Evolutionary conservation across 169 alveolate species (phyloP).

Genomic region (Amoebophrya sp.): DNA sequence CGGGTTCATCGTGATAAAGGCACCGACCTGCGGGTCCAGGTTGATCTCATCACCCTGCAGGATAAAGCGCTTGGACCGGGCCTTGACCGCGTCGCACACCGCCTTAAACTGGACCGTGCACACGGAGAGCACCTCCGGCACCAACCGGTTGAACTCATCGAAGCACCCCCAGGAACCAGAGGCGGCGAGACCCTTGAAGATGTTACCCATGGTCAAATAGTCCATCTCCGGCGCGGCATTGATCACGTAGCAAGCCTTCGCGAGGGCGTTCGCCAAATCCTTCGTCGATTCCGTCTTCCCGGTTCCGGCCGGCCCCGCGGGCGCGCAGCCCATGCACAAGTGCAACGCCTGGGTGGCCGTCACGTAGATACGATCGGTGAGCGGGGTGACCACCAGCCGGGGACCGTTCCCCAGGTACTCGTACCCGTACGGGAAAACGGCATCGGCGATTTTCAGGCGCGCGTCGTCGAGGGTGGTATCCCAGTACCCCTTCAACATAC

Average conservation of each 20-base stretch:
- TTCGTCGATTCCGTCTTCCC: conserved; percentile 94
- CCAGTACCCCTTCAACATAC: conserved; percentile 89
- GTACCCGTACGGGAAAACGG: conserved; percentile 84
- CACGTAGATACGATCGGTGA: conserved; percentile 92
- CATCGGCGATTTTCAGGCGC: conserved; percentile 81
- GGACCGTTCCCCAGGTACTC: conserved; percentile 94
- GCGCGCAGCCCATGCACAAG: conserved; percentile 94
- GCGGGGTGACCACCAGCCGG: conserved; percentile 91
- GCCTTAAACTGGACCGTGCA: conserved; percentile 92
- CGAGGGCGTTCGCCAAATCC: conserved; percentile 87
- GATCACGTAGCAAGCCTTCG: conserved; percentile 90
- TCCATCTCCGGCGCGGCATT: conserved; percentile 93
- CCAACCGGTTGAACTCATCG: conserved; percentile 92
- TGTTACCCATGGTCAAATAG: conserved; percentile 90
- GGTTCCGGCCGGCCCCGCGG: conserved; percentile 98
- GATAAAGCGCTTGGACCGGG: conserved; percentile 66
- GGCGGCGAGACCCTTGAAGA: conserved; percentile 91
- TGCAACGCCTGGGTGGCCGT: conserved; percentile 95
- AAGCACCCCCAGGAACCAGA: conserved; percentile 97
- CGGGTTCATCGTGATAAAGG: conserved; percentile 91
- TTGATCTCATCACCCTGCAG: conserved; percentile 85
- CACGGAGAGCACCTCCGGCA: conserved; percentile 93
- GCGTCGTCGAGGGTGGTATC: conserved; percentile 64
- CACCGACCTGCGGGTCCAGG: conserved; percentile 76
- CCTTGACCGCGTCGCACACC: conserved; percentile 85